These are phyloP conservation scores for Penicillium taxi DNA, from an alignment of 495 filamentous ascomycete species.

Conservation along the genomic window DNA sequence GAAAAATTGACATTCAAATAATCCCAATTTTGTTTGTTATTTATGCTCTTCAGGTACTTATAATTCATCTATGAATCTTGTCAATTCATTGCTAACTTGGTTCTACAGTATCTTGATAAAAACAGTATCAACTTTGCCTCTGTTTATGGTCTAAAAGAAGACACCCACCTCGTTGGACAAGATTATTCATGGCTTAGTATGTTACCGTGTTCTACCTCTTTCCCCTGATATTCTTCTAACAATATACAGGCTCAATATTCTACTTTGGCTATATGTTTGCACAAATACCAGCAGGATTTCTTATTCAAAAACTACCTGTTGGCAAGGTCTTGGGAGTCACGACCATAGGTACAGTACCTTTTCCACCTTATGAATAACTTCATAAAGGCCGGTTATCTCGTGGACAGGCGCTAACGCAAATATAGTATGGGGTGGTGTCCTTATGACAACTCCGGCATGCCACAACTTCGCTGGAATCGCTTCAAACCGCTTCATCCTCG, in stretches of 20 bases:
- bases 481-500: constrained; percentile 42
- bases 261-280: constrained; percentile 49
- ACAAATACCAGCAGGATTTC: constrained; percentile 44
- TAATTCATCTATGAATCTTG: constrained; percentile 1
- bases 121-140: constrained; percentile 52
- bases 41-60: constrained; percentile 42
- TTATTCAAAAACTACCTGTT: constrained; percentile 45
- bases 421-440: constrained; percentile 33
- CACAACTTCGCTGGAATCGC: constrained; percentile 38
- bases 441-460: constrained; percentile 35
- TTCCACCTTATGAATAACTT: no score
- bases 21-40: constrained; percentile 50
- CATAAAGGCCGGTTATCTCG: neutral
- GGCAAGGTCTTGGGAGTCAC: constrained; percentile 44
- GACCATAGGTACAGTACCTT: constrained; percentile 19
- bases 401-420: constrained; percentile 1
- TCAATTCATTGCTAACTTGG: constrained; percentile 1
- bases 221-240: neutral
- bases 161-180: constrained; percentile 43
- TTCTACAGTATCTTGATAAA: constrained; percentile 51
- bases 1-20: constrained; percentile 48
- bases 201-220: neutral
- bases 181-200: constrained; percentile 50
- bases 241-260: constrained; percentile 38
- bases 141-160: constrained; percentile 49